A percentile compares a stretch with the other conserved stretches of the same genome.
These are phyloP conservation scores for Oryza longistaminata DNA, from an alignment of 176 grass and related monocot genomes.

Conservation along the genomic window DNA sequence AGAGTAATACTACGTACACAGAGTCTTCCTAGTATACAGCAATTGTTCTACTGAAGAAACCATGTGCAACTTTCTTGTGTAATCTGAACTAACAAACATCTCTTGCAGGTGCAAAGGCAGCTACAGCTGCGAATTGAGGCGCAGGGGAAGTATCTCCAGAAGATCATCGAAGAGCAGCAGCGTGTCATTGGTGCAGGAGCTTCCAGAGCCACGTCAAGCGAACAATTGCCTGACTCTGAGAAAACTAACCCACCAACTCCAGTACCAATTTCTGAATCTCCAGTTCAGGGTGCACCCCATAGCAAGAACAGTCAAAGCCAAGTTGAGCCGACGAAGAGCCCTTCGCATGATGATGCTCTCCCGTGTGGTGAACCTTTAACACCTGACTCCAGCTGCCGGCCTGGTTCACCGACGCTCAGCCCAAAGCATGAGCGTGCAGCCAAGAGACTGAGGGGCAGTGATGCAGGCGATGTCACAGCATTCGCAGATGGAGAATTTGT, in stretches of 20 bases:
- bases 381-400: constrained; percentile 56
- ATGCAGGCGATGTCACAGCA: neutral
- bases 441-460: constrained; percentile 32
- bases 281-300: constrained; percentile 28
- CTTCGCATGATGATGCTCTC: constrained; percentile 48
- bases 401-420: constrained; percentile 40
- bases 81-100: neutral
- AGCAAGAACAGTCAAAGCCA: constrained; percentile 25
- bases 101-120: constrained; percentile 31
- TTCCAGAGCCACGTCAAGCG: constrained; percentile 22
- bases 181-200: neutral
- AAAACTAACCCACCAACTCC: constrained; percentile 50
- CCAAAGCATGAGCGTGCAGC: constrained; percentile 45
- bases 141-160: constrained; percentile 49
- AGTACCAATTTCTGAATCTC: constrained; percentile 56
- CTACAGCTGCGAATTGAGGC: constrained; percentile 66
- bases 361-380: constrained; percentile 55
- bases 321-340: constrained; percentile 29
- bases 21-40: constrained; percentile 3
- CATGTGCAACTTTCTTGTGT: neutral
- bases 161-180: constrained; percentile 41
- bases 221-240: constrained; percentile 9
- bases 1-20: neutral
- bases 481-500: constrained; percentile 34
- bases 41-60: constrained; percentile 40